Evolutionary conservation across 2,329 filamentous ascomycete genomes (phyloP).

Genomic region (Pleoardoris graminearum): DNA sequence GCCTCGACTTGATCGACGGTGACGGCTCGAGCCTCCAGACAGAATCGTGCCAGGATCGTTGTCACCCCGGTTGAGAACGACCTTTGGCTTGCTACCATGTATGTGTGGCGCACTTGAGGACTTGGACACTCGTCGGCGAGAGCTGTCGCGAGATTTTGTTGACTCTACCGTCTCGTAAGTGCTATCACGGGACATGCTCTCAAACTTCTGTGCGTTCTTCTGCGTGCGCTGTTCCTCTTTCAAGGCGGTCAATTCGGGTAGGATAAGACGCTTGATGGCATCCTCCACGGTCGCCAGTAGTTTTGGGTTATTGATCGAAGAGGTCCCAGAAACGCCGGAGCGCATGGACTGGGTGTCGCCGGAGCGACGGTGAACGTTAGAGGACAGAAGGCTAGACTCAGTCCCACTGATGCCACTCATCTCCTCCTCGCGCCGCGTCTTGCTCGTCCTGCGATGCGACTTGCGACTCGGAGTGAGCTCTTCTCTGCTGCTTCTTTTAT

Average conservation of each 20-base stretch:
- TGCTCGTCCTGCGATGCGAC: conserved; percentile 47
- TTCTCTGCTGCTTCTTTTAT: conserved; percentile 30
- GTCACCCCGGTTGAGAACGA: conserved; percentile 62
- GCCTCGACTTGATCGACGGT: conserved; percentile 58
- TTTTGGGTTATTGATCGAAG: conserved; percentile 90
- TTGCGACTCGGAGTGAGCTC: conserved; percentile 37
- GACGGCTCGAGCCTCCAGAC: conserved; percentile 58
- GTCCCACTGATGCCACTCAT: conserved; percentile 50
- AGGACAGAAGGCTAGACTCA: conserved; percentile 66
- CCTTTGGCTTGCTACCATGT: conserved; percentile 58
- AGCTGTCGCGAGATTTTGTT: conserved; percentile 54
- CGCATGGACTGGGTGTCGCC: conserved; percentile 62
- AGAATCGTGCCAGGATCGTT: conserved; percentile 62
- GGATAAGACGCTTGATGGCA: conserved; percentile 83
- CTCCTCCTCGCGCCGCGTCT: conserved; percentile 51
- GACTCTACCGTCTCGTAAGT: conserved; percentile 62
- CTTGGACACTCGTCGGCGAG: conserved; percentile 60
- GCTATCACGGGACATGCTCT: conserved; percentile 55
- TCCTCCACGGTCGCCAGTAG: conserved; percentile 90
- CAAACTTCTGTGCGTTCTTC: conserved; percentile 70
- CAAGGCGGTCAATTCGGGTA: conserved; percentile 88
- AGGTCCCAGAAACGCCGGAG: conserved; percentile 57
- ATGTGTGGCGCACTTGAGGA: conserved; percentile 65
- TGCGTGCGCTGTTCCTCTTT: conserved; percentile 87
- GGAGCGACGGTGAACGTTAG: conserved; percentile 59